A percentile compares a stretch with the other conserved stretches of the same genome.
These are phyloP conservation scores for Rhododendron molle DNA, from an alignment of 148 eudicot species.

Conservation along the genomic window DNA sequence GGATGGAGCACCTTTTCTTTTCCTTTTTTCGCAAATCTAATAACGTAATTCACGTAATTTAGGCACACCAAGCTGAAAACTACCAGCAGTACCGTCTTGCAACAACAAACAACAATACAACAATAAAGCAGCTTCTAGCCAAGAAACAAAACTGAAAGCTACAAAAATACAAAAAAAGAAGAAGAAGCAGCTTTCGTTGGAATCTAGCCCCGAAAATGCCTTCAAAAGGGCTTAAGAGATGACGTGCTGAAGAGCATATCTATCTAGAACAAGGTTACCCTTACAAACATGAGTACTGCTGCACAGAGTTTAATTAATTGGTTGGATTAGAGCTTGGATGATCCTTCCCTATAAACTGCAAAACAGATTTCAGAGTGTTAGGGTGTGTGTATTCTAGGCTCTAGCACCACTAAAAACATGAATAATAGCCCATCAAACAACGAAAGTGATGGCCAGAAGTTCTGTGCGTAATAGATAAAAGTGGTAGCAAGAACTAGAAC, in stretches of 20 bases:
- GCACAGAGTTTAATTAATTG: background rate
- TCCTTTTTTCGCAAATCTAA: background rate
- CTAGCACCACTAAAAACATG: background rate
- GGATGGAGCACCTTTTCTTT: too few relatives aligned
- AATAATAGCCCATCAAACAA: background rate
- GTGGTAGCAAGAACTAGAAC: background rate
- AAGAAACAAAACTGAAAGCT: background rate
- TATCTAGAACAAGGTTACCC: background rate
- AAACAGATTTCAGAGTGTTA: too few relatives aligned
- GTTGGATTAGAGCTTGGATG: background rate
- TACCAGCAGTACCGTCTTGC: background rate
- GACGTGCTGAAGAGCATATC: background rate
- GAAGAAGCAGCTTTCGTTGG: background rate
- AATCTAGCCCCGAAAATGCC: background rate
- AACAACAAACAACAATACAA: background rate
- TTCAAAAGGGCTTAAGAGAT: background rate
- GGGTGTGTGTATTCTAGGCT: background rate
- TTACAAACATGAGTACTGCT: background rate
- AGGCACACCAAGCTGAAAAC: background rate
- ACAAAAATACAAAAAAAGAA: background rate
- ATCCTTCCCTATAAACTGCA: background rate
- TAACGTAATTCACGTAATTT: too few relatives aligned
- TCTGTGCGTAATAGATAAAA: background rate
- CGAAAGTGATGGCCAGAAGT: background rate
- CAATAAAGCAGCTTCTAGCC: background rate